Evolutionary conservation across 331 rosid genomes (phyloP).

Genomic region (Malus hybrid): DNA sequence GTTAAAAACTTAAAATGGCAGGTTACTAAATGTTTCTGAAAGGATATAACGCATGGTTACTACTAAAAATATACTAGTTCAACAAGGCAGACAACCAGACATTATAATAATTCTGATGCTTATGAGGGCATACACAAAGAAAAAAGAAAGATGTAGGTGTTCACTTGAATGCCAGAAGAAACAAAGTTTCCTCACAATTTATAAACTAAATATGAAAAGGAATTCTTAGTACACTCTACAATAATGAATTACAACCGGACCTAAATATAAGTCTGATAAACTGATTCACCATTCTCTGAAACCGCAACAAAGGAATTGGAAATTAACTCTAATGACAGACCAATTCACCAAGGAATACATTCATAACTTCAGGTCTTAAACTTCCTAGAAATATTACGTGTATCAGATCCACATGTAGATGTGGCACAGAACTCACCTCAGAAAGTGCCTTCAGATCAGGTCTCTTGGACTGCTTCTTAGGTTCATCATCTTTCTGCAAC

Average conservation of each 20-base stretch:
- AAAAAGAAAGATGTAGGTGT: not conserved
- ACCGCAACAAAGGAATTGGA: not conserved
- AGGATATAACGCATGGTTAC: not conserved
- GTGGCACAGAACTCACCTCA: constrained; percentile 1
- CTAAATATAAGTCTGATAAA: not conserved
- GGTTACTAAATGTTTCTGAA: not conserved
- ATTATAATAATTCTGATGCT: not conserved
- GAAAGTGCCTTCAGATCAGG: constrained; percentile 8
- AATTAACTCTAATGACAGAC: not conserved
- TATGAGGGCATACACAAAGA: not conserved
- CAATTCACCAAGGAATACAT: not conserved
- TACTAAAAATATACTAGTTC: not conserved
- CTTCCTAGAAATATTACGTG: not conserved
- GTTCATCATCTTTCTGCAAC: not conserved
- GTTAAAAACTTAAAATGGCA: not conserved
- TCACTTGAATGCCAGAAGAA: not conserved
- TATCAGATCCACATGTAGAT: not conserved
- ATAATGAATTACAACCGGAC: not conserved
- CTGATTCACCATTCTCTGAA: not conserved
- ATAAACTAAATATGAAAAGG: not conserved
- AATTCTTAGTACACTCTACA: not conserved
- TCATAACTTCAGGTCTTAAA: too few species aligned
- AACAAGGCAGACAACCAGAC: not conserved
- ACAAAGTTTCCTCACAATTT: not conserved
- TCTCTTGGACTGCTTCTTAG: constrained; percentile 5